These are phyloP conservation scores for Hypoxylon sp. DNA, from an alignment of 2,329 filamentous ascomycete genomes.

Conservation along the genomic window DNA sequence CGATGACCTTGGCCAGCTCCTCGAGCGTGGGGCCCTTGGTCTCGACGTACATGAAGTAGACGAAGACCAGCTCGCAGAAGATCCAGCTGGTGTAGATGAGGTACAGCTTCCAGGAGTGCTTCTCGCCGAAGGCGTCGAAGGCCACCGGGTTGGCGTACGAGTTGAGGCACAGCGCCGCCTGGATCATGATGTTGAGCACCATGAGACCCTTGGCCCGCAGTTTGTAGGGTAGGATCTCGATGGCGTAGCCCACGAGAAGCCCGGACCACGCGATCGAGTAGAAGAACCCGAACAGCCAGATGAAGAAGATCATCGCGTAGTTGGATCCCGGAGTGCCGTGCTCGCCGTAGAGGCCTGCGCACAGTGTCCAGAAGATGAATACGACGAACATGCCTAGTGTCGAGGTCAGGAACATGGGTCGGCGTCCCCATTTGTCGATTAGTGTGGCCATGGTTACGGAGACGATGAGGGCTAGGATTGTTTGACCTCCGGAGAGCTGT, in stretches of 20 bases:
- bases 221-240: conserved; percentile 61
- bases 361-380: conserved; percentile 61
- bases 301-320: conserved; percentile 57
- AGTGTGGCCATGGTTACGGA: conserved; percentile 61
- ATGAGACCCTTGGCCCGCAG: conserved; percentile 61
- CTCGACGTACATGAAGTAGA: conserved; percentile 67
- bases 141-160: conserved; percentile 63
- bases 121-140: conserved; percentile 55
- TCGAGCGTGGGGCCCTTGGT: conserved; percentile 71
- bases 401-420: conserved; percentile 61
- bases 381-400: conserved; percentile 57
- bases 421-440: conserved; percentile 63
- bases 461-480: conserved; percentile 60
- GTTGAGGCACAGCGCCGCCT: conserved; percentile 64
- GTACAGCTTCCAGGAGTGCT: conserved; percentile 62
- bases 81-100: conserved; percentile 67
- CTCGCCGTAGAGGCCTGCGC: conserved; percentile 56
- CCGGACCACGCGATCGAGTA: conserved; percentile 67
- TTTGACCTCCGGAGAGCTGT: conserved; percentile 58
- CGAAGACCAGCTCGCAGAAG: conserved; percentile 61
- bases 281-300: conserved; percentile 59
- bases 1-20: conserved; percentile 72
- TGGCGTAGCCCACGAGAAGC: conserved; percentile 62
- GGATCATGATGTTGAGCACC: conserved; percentile 65
- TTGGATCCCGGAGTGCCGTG: conserved; percentile 47